These are phyloP conservation scores for Casuarina cunninghamiana DNA, from an alignment of 306 rosid genomes.

Conservation along the genomic window DNA sequence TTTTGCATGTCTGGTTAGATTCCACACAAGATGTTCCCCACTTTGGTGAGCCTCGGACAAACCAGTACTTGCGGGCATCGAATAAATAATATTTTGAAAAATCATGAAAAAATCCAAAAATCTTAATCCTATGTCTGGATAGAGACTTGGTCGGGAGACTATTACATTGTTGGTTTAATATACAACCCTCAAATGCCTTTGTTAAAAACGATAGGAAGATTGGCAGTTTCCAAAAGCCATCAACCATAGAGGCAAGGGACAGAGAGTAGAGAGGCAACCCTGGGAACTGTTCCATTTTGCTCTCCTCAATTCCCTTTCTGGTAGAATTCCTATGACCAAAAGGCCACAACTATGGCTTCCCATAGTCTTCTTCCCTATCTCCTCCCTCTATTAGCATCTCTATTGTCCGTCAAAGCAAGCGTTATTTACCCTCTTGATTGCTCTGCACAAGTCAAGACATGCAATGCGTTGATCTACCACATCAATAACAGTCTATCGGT, in stretches of 20 bases:
- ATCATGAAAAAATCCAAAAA: not conserved
- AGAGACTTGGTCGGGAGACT: not conserved
- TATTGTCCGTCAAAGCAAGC: slow-evolving; percentile 16
- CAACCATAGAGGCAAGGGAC: slow-evolving; percentile 24
- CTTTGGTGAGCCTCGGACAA: not conserved
- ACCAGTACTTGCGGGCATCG: not conserved
- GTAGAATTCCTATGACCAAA: slow-evolving; percentile 29
- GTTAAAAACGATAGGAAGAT: slow-evolving; percentile 1
- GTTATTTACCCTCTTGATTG: slow-evolving; percentile 48
- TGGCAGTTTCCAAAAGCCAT: slow-evolving; percentile 14
- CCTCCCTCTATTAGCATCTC: slow-evolving; percentile 31
- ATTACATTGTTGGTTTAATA: not conserved
- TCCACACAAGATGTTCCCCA: not conserved
- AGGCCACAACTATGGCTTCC: slow-evolving; percentile 53
- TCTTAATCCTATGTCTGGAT: not conserved
- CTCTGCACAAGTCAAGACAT: slow-evolving; percentile 35
- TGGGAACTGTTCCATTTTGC: slow-evolving; percentile 16
- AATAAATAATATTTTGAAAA: not conserved
- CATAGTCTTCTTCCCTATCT: slow-evolving; percentile 31
- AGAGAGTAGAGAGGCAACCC: slow-evolving; percentile 15
- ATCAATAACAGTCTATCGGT: slow-evolving; percentile 11
- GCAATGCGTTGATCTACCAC: slow-evolving; percentile 67
- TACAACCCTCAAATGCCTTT: not conserved
- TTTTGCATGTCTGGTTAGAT: not conserved
- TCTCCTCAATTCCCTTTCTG: slow-evolving; percentile 24